These are phyloP conservation scores for Austropuccinia psidii DNA, from an alignment of 1,284 basidiomycete genomes.

Conservation along the genomic window DNA sequence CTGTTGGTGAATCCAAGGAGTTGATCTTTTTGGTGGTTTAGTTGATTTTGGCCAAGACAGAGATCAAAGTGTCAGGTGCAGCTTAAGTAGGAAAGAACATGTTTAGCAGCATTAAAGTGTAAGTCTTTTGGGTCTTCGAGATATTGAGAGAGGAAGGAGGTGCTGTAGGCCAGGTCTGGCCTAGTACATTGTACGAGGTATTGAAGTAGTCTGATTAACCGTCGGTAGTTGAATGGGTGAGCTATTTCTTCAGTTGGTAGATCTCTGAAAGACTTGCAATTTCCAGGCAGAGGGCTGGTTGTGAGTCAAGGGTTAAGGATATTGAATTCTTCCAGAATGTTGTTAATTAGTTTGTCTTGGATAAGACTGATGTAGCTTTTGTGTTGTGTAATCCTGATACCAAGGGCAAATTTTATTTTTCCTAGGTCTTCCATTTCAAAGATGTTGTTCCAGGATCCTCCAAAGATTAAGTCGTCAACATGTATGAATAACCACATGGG, in stretches of 20 bases:
- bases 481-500: not conserved
- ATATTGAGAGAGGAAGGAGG: no score
- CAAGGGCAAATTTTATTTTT: not conserved
- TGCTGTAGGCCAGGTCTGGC: no score
- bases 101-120: no score
- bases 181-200: no score
- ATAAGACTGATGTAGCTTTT: not conserved
- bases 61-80: no score
- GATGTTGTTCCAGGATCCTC: not conserved
- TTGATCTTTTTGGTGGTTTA: no score
- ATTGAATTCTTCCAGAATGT: not conserved
- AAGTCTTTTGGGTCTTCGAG: no score
- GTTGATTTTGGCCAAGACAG: no score
- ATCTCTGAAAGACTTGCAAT: not conserved
- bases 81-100: no score
- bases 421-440: conserved; percentile 2
- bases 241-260: no score
- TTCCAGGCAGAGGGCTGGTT: not conserved
- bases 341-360: not conserved
- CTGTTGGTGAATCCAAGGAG: no score
- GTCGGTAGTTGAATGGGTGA: not conserved
- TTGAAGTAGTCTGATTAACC: no score
- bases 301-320: not conserved
- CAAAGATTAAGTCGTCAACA: not conserved
- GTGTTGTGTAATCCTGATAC: not conserved